Evolutionary conservation across 1,284 basidiomycete genomes (phyloP).

Genomic region (Naganishia cerealis): DNA sequence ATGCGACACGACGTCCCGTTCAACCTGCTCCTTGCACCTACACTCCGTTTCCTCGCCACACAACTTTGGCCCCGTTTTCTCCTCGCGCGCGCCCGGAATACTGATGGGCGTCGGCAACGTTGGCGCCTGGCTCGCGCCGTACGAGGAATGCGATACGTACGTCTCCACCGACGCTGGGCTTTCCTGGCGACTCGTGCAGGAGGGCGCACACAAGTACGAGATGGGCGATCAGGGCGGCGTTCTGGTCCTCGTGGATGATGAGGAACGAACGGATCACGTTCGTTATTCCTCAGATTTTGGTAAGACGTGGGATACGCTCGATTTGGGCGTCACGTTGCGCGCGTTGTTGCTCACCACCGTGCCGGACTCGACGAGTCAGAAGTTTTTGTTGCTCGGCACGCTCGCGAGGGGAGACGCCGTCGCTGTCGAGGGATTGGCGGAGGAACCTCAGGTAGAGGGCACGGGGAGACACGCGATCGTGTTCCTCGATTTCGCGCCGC

Average conservation of each 20-base stretch:
- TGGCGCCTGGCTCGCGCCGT: conserved; percentile 68
- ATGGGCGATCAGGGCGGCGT: conserved; percentile 87
- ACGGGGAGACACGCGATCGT: conserved; percentile 68
- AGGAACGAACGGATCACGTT: conserved; percentile 71
- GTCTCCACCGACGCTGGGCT: conserved; percentile 85
- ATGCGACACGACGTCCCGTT: conserved; percentile 64
- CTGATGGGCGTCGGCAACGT: conserved; percentile 93
- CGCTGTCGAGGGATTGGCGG: not conserved
- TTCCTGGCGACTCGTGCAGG: conserved; percentile 74
- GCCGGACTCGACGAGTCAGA: conserved; percentile 89
- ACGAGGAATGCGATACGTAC: conserved; percentile 91
- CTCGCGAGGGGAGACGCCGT: conserved; percentile 69
- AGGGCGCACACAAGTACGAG: conserved; percentile 87
- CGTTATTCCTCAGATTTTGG: conserved; percentile 85
- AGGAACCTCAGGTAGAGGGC: not conserved
- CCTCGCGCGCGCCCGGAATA: conserved; percentile 81
- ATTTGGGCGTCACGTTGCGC: conserved; percentile 71
- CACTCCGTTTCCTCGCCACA: conserved; percentile 87
- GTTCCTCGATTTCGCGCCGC: conserved; percentile 78
- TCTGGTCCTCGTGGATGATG: conserved; percentile 82
- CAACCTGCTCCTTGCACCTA: conserved; percentile 79
- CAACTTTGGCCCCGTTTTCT: conserved; percentile 90
- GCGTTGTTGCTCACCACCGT: conserved; percentile 76
- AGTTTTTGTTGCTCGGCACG: conserved; percentile 80
- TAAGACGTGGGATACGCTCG: conserved; percentile 71